Evolutionary conservation across 2,329 filamentous ascomycete species (phyloP).

Genomic region (Sporothrix pallida): DNA sequence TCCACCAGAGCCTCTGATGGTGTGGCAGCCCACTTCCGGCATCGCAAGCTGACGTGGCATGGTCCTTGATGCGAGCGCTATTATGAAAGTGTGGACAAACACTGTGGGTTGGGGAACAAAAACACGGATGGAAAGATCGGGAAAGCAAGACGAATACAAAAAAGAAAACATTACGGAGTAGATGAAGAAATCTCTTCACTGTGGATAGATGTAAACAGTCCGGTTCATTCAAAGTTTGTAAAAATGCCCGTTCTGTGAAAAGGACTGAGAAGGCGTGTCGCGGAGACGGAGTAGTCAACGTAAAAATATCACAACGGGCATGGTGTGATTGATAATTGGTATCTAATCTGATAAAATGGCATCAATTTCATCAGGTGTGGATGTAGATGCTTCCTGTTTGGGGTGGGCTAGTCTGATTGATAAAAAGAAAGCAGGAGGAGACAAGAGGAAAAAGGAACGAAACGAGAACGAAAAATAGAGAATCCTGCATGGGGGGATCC

Average conservation of each 20-base stretch:
- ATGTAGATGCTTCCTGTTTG: no score
- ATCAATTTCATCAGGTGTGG: background rate
- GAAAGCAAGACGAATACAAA: background rate
- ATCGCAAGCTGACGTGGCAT: constrained; percentile 1
- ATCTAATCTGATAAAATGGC: constrained; percentile 18
- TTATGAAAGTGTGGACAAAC: background rate
- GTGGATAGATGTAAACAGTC: background rate
- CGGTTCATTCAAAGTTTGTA: background rate
- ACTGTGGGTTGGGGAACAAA: background rate
- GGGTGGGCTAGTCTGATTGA: no score
- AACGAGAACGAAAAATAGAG: no score
- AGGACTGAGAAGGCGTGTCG: background rate
- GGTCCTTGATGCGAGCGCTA: background rate
- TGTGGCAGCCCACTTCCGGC: constrained; percentile 4
- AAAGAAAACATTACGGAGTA: background rate
- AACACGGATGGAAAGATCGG: background rate
- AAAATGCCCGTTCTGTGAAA: background rate
- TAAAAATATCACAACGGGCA: background rate
- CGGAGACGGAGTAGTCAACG: no score
- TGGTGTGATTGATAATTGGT: constrained; percentile 14
- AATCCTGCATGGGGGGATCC: no score
- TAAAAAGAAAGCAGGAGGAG: no score
- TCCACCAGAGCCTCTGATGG: background rate
- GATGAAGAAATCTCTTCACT: no score
- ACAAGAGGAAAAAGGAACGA: no score